These are phyloP conservation scores for Exophiala alcalophila DNA, from an alignment of 2,329 filamentous ascomycete species.

Conservation along the genomic window DNA sequence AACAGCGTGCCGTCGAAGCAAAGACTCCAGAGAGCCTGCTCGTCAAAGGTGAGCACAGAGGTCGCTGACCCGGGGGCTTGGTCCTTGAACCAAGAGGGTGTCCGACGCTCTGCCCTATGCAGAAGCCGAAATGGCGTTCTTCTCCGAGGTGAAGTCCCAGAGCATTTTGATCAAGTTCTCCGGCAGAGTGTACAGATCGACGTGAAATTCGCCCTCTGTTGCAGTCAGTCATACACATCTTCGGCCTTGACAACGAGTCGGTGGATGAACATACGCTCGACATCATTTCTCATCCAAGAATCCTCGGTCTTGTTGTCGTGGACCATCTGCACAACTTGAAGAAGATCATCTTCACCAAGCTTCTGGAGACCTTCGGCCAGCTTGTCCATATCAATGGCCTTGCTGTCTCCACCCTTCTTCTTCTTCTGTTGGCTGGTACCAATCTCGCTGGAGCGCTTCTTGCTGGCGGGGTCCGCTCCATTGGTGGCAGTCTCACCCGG, in stretches of 20 bases:
- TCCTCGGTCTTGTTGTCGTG: constrained; percentile 94
- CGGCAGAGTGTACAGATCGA: constrained; percentile 95
- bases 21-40: constrained; percentile 4
- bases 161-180: constrained; percentile 87
- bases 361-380: constrained; percentile 87
- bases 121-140: constrained; percentile 31
- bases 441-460: constrained; percentile 51
- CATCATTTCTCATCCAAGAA: constrained; percentile 95
- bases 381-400: constrained; percentile 84
- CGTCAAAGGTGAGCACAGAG: background rate
- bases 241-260: constrained; percentile 1
- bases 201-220: constrained; percentile 91
- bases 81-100: too few species aligned
- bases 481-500: constrained; percentile 63
- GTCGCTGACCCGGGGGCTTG: too few species aligned
- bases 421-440: constrained; percentile 63
- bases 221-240: constrained; percentile 31
- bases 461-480: constrained; percentile 53
- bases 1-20: background rate
- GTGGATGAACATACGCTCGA: constrained; percentile 71
- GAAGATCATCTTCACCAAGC: constrained; percentile 85
- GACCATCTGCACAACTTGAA: constrained; percentile 95
- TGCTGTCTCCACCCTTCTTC: constrained; percentile 66
- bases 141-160: constrained; percentile 74
- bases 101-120: constrained; percentile 16